Evolutionary conservation across 176 grass and related monocot species (phyloP).

Genomic region (Puya raimondii): DNA sequence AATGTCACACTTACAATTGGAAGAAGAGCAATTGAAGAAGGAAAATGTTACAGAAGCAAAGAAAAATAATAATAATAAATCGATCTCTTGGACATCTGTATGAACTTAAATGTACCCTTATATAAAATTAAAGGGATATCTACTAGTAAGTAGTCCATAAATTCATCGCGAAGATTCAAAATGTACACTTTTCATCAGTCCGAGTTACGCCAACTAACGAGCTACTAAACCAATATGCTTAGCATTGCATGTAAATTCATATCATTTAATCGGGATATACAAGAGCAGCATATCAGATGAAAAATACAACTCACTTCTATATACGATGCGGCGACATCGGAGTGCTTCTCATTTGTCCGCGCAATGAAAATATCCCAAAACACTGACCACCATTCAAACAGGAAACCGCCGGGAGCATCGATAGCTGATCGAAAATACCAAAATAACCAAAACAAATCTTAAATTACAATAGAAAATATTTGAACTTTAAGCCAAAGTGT

Average conservation of each 20-base stretch:
- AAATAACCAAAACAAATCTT: neutral
- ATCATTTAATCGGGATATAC: neutral
- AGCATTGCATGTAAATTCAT: constrained; percentile 6
- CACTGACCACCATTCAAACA: constrained; percentile 77
- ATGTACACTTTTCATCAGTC: too few species aligned
- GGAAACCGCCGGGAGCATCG: constrained; percentile 61
- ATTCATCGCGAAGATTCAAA: too few species aligned
- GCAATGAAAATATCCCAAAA: constrained; percentile 85
- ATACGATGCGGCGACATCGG: constrained; percentile 51
- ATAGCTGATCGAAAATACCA: constrained; percentile 34
- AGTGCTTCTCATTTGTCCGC: constrained; percentile 68
- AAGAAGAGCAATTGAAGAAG: neutral
- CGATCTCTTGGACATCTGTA: neutral
- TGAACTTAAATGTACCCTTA: neutral
- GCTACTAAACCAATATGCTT: neutral
- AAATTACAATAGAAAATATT: too few species aligned
- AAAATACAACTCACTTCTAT: constrained; percentile 29
- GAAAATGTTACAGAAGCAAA: too few species aligned
- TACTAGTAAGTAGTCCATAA: too few species aligned
- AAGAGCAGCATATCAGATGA: constrained; percentile 4
- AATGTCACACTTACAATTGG: neutral
- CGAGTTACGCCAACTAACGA: too few species aligned
- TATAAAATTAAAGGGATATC: neutral
- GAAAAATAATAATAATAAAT: neutral
- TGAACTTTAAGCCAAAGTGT: too few species aligned